Percentiles rank a stretch among this genome's conserved stretches.
Conservation (phyloP, 495 filamentous ascomycete genomes). For the Parmelia sp. region DNA sequence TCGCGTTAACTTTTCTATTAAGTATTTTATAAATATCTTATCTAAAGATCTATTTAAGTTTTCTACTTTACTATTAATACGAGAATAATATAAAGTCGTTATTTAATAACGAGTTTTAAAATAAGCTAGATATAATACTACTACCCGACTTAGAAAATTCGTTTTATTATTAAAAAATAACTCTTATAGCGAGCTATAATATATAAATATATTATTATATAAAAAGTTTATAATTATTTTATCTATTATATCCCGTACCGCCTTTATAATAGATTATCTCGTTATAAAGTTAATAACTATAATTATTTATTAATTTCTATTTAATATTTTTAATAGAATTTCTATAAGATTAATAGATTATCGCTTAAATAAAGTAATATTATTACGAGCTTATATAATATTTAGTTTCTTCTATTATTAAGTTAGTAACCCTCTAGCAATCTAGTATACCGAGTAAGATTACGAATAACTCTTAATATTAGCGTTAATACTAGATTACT, state of each 20-base stretch:
- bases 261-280: not conserved
- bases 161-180: not conserved
- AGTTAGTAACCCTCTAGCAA: not conserved
- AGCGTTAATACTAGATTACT: not conserved
- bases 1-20: not conserved
- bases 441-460: not conserved
- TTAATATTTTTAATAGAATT: not conserved
- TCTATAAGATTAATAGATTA: not conserved
- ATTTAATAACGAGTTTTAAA: not conserved
- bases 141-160: not conserved
- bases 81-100: not conserved
- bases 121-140: not conserved
- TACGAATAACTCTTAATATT: not conserved
- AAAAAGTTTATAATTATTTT: not conserved
- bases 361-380: not conserved
- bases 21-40: not conserved
- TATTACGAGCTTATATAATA: not conserved
- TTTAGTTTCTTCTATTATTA: not conserved
- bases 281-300: not conserved
- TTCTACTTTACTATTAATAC: not conserved
- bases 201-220: not conserved
- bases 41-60: not conserved
- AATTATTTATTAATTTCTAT: not conserved
- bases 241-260: not conserved
- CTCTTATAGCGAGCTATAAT: not conserved